These are phyloP conservation scores for Fusarium paranaense DNA, from an alignment of 2,329 filamentous ascomycete species.

Conservation along the genomic window DNA sequence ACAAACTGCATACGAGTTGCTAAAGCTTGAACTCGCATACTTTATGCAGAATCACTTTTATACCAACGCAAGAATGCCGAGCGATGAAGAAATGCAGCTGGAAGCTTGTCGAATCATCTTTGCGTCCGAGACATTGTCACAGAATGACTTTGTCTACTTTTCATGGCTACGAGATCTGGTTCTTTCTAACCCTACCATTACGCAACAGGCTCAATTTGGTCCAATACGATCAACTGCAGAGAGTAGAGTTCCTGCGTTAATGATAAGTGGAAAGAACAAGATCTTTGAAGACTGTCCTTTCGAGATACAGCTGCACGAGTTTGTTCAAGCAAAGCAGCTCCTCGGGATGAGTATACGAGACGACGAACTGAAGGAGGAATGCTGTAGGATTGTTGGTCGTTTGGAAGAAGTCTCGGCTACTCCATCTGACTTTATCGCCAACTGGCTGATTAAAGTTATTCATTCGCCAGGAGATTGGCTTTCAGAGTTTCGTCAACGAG, in stretches of 20 bases:
- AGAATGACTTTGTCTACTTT: not conserved
- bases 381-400: slow-evolving; percentile 30
- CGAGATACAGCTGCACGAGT: slow-evolving; percentile 38
- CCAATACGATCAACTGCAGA: slow-evolving; percentile 41
- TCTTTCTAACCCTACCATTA: slow-evolving; percentile 20
- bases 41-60: slow-evolving; percentile 43
- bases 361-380: slow-evolving; percentile 37
- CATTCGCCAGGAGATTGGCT: slow-evolving; percentile 37
- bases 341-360: slow-evolving; percentile 19
- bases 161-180: slow-evolving; percentile 40
- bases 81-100: slow-evolving; percentile 32
- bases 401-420: slow-evolving; percentile 36
- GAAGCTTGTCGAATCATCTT: slow-evolving; percentile 36
- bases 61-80: slow-evolving; percentile 26
- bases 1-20: slow-evolving; percentile 34
- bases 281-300: slow-evolving; percentile 46
- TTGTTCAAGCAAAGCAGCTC: slow-evolving; percentile 25
- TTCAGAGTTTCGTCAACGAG: slow-evolving; percentile 28
- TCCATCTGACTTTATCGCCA: slow-evolving; percentile 40
- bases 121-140: slow-evolving; percentile 20
- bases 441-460: slow-evolving; percentile 39
- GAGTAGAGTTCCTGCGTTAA: slow-evolving; percentile 34
- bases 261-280: slow-evolving; percentile 45
- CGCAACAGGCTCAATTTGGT: slow-evolving; percentile 39
- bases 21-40: slow-evolving; percentile 37